phyloP scores from a whole-genome alignment of 305 asterid species.

The Fraxinus ornus region DNA sequence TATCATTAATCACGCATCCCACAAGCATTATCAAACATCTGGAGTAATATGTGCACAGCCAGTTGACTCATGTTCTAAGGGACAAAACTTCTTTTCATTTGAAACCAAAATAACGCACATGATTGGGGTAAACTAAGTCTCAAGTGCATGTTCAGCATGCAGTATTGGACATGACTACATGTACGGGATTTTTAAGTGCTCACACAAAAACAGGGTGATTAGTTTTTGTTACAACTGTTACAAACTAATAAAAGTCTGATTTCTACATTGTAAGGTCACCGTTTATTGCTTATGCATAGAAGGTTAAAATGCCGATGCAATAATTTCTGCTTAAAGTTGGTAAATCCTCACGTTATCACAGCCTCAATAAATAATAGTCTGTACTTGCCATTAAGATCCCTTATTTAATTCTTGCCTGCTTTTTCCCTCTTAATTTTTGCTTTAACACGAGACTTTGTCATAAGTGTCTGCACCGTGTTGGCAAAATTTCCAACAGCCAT shows the following conservation, averaged over 20 bases:
- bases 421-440: constrained; percentile 74
- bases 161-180: not conserved
- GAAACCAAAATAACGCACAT: constrained; percentile 27
- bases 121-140: not conserved
- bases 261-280: constrained; percentile 30
- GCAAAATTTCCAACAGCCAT: constrained; percentile 98
- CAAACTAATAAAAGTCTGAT: constrained; percentile 14
- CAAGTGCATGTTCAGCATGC: not conserved
- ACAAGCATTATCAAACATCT: not conserved
- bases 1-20: not conserved
- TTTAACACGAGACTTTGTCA: constrained; percentile 79
- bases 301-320: constrained; percentile 28
- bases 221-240: constrained; percentile 12
- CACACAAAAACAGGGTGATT: not conserved
- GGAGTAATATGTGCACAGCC: not conserved
- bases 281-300: constrained; percentile 23
- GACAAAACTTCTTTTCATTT: not conserved
- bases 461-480: constrained; percentile 88
- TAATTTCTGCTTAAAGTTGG: not conserved
- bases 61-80: not conserved
- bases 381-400: constrained; percentile 42
- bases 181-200: not conserved
- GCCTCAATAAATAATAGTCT: constrained; percentile 10
- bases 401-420: constrained; percentile 69
- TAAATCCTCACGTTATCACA: constrained; percentile 24